These are phyloP conservation scores for Echium plantagineum DNA, from an alignment of 257 asterid species.

Conservation along the genomic window DNA sequence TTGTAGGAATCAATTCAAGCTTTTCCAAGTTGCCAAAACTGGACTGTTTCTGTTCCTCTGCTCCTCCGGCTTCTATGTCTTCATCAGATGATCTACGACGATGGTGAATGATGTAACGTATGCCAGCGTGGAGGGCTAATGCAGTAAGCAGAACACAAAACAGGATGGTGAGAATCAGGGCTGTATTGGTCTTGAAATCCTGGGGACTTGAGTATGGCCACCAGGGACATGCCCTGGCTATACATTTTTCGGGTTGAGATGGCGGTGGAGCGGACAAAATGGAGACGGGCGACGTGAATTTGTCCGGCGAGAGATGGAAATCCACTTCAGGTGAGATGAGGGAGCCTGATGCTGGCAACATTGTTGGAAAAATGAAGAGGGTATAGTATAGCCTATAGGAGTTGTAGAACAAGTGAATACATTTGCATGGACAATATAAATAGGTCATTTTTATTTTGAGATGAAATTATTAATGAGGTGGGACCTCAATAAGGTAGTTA, in stretches of 20 bases:
- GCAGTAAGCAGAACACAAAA: conserved; percentile 1
- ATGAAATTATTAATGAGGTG: too few species aligned
- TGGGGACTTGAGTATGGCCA: conserved; percentile 9
- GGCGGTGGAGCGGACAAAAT: background rate
- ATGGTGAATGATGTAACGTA: conserved; percentile 4
- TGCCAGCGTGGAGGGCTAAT: conserved; percentile 3
- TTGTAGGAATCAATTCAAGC: background rate
- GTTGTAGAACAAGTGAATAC: too few species aligned
- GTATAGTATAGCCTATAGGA: too few species aligned
- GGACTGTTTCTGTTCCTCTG: background rate
- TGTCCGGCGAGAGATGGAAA: too few species aligned
- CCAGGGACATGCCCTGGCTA: conserved; percentile 1
- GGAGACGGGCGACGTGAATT: too few species aligned
- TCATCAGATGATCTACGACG: background rate
- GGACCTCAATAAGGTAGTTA: too few species aligned
- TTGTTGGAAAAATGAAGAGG: too few species aligned
- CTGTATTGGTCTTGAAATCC: conserved; percentile 7
- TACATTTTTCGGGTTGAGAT: background rate
- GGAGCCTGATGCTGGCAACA: too few species aligned
- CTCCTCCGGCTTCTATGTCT: background rate
- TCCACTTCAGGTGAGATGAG: too few species aligned
- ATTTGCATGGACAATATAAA: too few species aligned
- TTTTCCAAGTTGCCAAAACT: background rate
- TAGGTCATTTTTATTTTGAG: too few species aligned
- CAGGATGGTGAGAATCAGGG: background rate